Evolutionary conservation across 495 filamentous ascomycete genomes (phyloP), one percentile per base, ranked within the genome.

Genomic region (Aspergillus heteromorphus): DNA sequence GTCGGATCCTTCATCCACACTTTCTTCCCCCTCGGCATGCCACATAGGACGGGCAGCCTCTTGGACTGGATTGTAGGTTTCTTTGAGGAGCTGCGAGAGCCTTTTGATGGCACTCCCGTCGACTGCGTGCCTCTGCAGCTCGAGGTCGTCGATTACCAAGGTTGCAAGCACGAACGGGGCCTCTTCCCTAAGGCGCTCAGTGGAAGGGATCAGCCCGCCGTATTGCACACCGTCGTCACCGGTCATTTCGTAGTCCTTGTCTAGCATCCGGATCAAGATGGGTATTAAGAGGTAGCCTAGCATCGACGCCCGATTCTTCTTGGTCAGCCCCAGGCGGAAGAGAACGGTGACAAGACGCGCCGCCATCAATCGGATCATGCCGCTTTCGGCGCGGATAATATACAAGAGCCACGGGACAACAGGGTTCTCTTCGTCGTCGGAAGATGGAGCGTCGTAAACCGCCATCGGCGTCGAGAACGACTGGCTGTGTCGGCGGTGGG

Each of bases 371-470:
- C 89, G 81, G 27, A 82, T 79, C 60, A 85, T 73, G 7, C 83
- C 85, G 41, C 69, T 70, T 47, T 82, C 79, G 11, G 80, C 80
- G 57, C 89, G 79, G 21, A 86, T 77, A 13, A 89, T 65, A 50
- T 82, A 75, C 23, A 97, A 79, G 11, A 98, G 82, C 88, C 91
- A 97, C 10, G 86, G 83, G 38, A 95, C 79, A 10, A 97, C 68
- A 17, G 87, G 81, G 54, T 83, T 95, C 58, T 96, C 92, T 14
- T 84, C 79, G 7, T 90, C 84, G 40, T 87, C 83, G 0, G 71
- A 52, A 7, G 77, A 65, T 2, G 69, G 56, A 7, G 64, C 61
- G 13, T 76, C 71, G 18, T 67, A 58, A 7, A 67, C 63, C 23
- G 72, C 67, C 36, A 72, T 63, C 19, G 68, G 61, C 18, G 68